Conservation (phyloP, 1,284 basidiomycete species). For the Naganishia sp. region DNA sequence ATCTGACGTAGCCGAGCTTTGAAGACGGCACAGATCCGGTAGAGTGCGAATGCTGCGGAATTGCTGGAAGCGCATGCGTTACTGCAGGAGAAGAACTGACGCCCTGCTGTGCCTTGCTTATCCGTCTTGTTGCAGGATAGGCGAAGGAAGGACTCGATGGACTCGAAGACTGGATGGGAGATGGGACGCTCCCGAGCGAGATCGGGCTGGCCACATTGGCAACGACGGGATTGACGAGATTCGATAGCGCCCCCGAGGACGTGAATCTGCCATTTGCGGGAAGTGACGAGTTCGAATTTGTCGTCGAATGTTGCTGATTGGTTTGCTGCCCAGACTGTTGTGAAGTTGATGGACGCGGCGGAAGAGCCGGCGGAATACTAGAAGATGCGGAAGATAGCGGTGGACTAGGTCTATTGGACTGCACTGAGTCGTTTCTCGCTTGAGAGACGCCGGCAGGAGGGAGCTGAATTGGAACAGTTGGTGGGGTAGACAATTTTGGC, state of each 20-base stretch:
- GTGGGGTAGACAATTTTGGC: constrained; percentile 14
- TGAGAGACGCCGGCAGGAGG: background rate
- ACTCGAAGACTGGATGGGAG: constrained; percentile 21
- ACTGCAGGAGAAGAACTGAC: background rate
- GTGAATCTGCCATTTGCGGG: constrained; percentile 1
- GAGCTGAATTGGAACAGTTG: background rate
- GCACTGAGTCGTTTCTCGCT: background rate
- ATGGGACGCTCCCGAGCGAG: constrained; percentile 6
- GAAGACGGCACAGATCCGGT: constrained; percentile 32
- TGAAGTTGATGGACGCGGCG: constrained; percentile 5
- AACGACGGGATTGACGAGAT: constrained; percentile 5
- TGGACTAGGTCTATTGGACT: constrained; percentile 1
- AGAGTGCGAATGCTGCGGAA: constrained; percentile 33
- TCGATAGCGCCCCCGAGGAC: background rate
- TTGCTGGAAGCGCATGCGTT: constrained; percentile 29
- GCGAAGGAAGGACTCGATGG: constrained; percentile 22
- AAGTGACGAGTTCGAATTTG: background rate
- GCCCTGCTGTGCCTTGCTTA: constrained; percentile 14
- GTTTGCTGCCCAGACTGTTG: background rate
- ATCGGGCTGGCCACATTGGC: constrained; percentile 15
- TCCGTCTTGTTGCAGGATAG: constrained; percentile 12
- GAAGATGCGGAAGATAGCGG: constrained; percentile 9
- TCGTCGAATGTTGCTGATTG: constrained; percentile 1
- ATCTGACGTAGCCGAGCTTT: constrained; percentile 39
- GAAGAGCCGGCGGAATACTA: constrained; percentile 5